phyloP scores from a whole-genome alignment of 805 yeast species.

The Pichia nanzhaoensis region DNA sequence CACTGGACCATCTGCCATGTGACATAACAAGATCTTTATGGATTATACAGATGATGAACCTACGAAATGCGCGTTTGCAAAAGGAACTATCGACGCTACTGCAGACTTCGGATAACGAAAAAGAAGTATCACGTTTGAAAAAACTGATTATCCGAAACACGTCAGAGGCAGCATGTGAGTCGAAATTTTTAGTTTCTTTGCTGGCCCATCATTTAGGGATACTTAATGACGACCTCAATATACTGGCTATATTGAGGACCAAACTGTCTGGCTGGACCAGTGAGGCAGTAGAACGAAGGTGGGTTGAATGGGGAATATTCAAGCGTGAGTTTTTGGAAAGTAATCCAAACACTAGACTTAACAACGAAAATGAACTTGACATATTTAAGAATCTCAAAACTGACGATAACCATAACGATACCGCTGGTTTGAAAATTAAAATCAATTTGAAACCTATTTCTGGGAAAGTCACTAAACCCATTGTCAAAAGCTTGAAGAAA shows the following conservation, averaged over 20 bases:
- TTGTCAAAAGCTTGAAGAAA: no score
- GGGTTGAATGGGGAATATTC: constrained; percentile 23
- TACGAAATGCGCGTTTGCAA: constrained; percentile 20
- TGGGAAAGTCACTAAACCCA: no score
- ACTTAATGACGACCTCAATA: constrained; percentile 20
- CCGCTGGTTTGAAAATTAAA: constrained; percentile 1
- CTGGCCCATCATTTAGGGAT: constrained; percentile 20
- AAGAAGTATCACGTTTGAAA: constrained; percentile 5
- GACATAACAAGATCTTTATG: constrained; percentile 33
- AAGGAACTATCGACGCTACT: constrained; percentile 5
- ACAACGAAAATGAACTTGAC: neutral
- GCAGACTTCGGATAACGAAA: neutral
- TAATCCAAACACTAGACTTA: neutral
- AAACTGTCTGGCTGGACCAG: constrained; percentile 15
- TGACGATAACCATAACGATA: neutral
- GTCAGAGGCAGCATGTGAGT: constrained; percentile 23
- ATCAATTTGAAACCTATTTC: neutral
- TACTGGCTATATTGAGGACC: constrained; percentile 1
- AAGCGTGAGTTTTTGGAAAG: constrained; percentile 15
- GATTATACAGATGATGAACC: constrained; percentile 30
- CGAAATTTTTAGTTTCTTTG: constrained; percentile 17
- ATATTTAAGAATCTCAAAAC: neutral
- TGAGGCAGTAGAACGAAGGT: constrained; percentile 14
- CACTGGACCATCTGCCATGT: constrained; percentile 34
- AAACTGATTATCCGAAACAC: constrained; percentile 17